A percentile compares a stretch with the other conserved stretches of the same genome.
Conservation (phyloP, 768 basidiomycete genomes). For the Mycena crocata region DNA sequence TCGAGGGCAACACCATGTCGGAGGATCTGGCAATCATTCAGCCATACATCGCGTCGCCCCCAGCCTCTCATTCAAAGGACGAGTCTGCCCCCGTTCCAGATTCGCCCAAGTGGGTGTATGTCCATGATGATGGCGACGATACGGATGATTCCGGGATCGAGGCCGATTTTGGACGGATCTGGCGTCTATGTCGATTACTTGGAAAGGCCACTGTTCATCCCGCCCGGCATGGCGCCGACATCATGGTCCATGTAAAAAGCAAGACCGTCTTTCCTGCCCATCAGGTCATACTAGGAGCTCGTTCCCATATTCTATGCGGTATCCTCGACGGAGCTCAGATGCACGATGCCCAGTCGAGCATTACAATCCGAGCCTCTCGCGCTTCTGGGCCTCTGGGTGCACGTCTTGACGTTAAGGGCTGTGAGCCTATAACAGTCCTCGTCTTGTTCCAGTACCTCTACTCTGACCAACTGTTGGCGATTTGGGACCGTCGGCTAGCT, state of each 20-base stretch:
- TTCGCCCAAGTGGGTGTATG: conserved; percentile 14
- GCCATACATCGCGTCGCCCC: conserved; percentile 61
- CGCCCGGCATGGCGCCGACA: conserved; percentile 70
- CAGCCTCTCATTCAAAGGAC: conserved; percentile 29
- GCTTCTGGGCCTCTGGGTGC: conserved; percentile 35
- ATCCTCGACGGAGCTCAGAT: conserved; percentile 50
- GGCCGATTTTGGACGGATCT: conserved; percentile 49
- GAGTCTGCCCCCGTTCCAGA: conserved; percentile 8
- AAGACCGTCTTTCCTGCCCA: conserved; percentile 70
- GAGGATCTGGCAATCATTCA: conserved; percentile 75
- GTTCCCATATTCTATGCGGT: conserved; percentile 59
- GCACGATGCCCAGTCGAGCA: conserved; percentile 27
- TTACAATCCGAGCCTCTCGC: conserved; percentile 29
- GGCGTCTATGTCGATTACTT: conserved; percentile 49
- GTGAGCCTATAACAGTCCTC: conserved; percentile 74
- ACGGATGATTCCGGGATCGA: conserved; percentile 51
- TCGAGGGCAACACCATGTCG: conserved; percentile 67
- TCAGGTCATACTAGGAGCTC: conserved; percentile 70
- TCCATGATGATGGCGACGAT: conserved; percentile 46
- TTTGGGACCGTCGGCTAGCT: conserved; percentile 85
- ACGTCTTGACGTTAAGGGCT: conserved; percentile 62
- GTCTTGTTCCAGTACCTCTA: conserved; percentile 90
- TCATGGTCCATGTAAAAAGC: conserved; percentile 59
- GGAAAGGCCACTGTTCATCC: conserved; percentile 38
- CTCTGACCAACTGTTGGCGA: conserved; percentile 81